Percentiles rank a stretch among this genome's conserved stretches.
Evolutionary conservation across 495 filamentous ascomycete genomes (phyloP).

Genomic region (Lasiosphaeria miniovina): DNA sequence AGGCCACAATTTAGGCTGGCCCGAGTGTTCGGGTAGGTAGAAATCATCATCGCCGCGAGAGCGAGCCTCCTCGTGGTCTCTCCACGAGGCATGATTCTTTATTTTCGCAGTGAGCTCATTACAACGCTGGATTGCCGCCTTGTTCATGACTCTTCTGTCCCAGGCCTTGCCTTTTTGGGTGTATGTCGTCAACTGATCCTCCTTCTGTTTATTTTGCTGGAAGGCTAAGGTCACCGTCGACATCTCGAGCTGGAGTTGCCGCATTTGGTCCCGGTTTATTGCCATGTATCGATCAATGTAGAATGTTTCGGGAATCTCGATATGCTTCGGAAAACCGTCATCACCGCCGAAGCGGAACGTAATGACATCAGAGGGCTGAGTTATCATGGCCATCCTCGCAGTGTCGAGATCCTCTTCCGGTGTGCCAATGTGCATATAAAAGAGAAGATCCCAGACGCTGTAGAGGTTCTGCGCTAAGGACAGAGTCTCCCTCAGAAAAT

Average conservation of each 20-base stretch:
- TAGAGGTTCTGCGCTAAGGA: constrained; percentile 56
- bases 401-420: constrained; percentile 30
- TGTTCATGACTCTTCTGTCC: constrained; percentile 32
- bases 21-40: constrained; percentile 50
- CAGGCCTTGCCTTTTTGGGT: constrained; percentile 29
- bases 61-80: constrained; percentile 47
- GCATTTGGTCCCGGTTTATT: constrained; percentile 49
- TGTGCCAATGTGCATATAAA: constrained; percentile 51
- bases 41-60: constrained; percentile 44
- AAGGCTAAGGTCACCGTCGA: constrained; percentile 23
- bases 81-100: constrained; percentile 24
- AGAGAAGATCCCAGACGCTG: constrained; percentile 63
- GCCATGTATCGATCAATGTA: constrained; percentile 79
- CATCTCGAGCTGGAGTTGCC: constrained; percentile 40
- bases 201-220: constrained; percentile 13
- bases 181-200: constrained; percentile 25
- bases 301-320: constrained; percentile 67
- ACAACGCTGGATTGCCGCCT: constrained; percentile 23
- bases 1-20: constrained; percentile 42
- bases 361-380: constrained; percentile 64
- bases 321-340: constrained; percentile 32
- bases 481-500: constrained; percentile 20
- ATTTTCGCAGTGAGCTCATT: constrained; percentile 19
- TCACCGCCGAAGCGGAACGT: constrained; percentile 56
- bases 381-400: constrained; percentile 48